Conservation (phyloP, 805 yeast genomes). For the Novakomyces olei region DNA sequence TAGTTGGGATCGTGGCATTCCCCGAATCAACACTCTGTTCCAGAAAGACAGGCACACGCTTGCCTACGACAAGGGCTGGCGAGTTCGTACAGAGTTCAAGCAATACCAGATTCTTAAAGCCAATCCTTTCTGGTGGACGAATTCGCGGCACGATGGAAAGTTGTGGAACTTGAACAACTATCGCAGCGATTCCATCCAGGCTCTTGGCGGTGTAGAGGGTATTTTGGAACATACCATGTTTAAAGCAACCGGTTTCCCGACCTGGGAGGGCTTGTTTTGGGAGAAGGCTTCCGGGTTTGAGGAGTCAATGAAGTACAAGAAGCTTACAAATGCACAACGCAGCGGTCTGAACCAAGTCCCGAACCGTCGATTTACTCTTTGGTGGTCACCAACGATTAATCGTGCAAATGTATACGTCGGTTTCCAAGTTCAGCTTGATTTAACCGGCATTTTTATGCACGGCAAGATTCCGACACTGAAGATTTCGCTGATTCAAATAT, state of each 20-base stretch:
- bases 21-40: constrained; percentile 82
- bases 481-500: constrained; percentile 83
- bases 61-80: constrained; percentile 85
- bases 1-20: constrained; percentile 92
- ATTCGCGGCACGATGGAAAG: constrained; percentile 80
- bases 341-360: constrained; percentile 96
- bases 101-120: constrained; percentile 47
- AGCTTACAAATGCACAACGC: constrained; percentile 90
- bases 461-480: constrained; percentile 96
- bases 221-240: constrained; percentile 85
- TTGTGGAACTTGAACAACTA: constrained; percentile 85
- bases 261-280: constrained; percentile 99
- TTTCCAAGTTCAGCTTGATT: constrained; percentile 80
- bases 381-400: constrained; percentile 99
- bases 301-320: constrained; percentile 83
- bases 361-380: constrained; percentile 81
- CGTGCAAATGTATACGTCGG: constrained; percentile 97
- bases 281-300: constrained; percentile 95
- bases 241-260: constrained; percentile 90
- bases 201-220: constrained; percentile 91
- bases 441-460: constrained; percentile 90
- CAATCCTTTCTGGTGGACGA: constrained; percentile 95
- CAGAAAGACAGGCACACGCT: constrained; percentile 87
- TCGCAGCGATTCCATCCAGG: constrained; percentile 88
- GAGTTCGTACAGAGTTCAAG: constrained; percentile 59